Base-by-base conservation (phyloP, 169 alveolate genomes). In the Plasmodium malariae region DNA sequence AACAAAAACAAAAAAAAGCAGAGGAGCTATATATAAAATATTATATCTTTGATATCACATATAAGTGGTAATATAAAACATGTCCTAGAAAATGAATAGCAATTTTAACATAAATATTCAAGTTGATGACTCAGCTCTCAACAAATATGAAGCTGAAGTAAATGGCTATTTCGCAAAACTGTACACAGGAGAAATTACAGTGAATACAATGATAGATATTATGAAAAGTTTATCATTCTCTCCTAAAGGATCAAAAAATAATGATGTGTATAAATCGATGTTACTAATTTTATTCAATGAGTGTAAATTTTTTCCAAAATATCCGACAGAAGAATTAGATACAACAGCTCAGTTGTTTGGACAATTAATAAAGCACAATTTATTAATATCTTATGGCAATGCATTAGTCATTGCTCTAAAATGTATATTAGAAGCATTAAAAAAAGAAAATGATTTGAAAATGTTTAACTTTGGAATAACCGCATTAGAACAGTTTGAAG, bases 341-440 rank as follows among this genome's bases (percentile, higher is more conserved):
- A 91, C 89, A 26, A 95, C 97, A 30, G 97, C 97, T 24, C 96
- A 95, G 45, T 73, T 95, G 30, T 94, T 95, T 59, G 97, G 97
- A 30, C 91, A 92, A 74, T 72, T 94, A 93, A 83, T 94, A 34
- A 93, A 94, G 85, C 85, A 91, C 74, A 91, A 93, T 43, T 74
- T 94, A 45, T 87, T 94, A 60, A 24, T 93, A 63, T 88, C 93
- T 12, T 91, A 93, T 60, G 95, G 93, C 11, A 92, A 93, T 83
- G 70, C 91, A 67, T 74, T 92, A 85, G 65, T 80, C 72, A 73
- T 93, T 68, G 96, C 95, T 11, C 55, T 92, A 40, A 88, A 92
- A 32, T 94, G 95, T 68, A 94, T 94, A 57, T 40, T 94, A 65
- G 96, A 94, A 92, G 95, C 95, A 30, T 90, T 94, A 24, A 90